Evolutionary conservation across 441 rosid genomes (phyloP), one percentile per base, ranked within the genome.

Genomic region (Hypseocharis bilobata): DNA sequence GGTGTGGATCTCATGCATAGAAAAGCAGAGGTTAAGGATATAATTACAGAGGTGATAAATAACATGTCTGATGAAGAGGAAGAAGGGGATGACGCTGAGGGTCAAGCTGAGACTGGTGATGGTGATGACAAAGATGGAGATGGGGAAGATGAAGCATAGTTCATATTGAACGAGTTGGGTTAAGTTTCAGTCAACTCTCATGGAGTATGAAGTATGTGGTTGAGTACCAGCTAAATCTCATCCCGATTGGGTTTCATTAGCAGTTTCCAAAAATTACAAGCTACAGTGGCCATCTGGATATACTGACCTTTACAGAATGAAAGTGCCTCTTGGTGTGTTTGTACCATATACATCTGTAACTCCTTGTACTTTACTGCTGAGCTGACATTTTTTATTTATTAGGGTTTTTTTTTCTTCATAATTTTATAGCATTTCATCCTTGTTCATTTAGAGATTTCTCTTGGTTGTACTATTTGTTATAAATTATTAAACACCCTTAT

Each of bases 51-150:
- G 59, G 97, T 88, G 55, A 87, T 93, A 67, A 93, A 84, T 72
- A 84, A 79, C 71, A 90, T 93, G 99, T 78, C 91, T n/a, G 97
- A 93, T 62, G 91, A 84, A 10, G 96, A 88, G 60, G 96, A 82
- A 10, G 96, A 84, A 16, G 89, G 67, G 2, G 96, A 86, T 1
- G 88, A 81, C 32, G 82, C 71, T 0, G 92, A 83, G 19, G 83
- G 78, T 0, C 74, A 80, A 56, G 78, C 70, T 5, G 83, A 79
- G 40, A 72, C 67, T 3, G 85, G 67, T 67, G 82, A 55, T 3
- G 85, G 67, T 67, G 82, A 55, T 70, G 76, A 62, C 45, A 70
- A 74, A 49, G 83, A 72, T 54, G 78, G 64, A 65, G 75, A 75
- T 62, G 80, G 78, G 10, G 84, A 81, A 60, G 76, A 72, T 57